These are phyloP conservation scores for Pseudozyma pruni DNA, from an alignment of 1,284 basidiomycete genomes.

Conservation along the genomic window DNA sequence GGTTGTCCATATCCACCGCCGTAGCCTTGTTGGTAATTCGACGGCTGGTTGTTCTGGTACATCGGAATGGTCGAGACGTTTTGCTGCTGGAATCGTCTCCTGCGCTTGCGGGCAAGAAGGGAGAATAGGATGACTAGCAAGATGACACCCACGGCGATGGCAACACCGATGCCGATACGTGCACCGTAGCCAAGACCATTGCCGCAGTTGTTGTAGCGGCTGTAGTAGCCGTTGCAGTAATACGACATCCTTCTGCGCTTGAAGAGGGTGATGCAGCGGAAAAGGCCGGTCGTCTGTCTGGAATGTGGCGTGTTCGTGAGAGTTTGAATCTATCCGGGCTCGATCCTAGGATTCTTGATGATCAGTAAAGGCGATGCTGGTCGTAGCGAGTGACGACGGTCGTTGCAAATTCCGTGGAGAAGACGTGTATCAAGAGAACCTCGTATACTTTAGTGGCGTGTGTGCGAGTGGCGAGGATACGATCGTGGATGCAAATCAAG, in stretches of 20 bases:
- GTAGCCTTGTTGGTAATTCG: constrained; percentile 22
- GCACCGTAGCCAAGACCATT: constrained; percentile 23
- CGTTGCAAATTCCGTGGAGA: too few relatives aligned
- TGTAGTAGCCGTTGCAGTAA: constrained; percentile 35
- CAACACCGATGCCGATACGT: constrained; percentile 41
- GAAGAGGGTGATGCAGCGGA: too few relatives aligned
- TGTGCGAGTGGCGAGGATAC: too few relatives aligned
- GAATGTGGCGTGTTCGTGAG: not conserved
- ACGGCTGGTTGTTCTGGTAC: constrained; percentile 31
- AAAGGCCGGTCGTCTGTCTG: not conserved
- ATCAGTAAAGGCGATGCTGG: not conserved
- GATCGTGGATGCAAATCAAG: not conserved
- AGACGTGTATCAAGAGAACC: too few relatives aligned
- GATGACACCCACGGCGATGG: constrained; percentile 22
- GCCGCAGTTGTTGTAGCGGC: constrained; percentile 3
- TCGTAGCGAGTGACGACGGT: not conserved
- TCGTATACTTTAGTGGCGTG: too few relatives aligned
- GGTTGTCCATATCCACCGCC: constrained; percentile 26
- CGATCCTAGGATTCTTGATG: not conserved
- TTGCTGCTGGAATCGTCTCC: constrained; percentile 26
- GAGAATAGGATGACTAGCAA: constrained; percentile 17
- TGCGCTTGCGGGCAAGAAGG: constrained; percentile 10
- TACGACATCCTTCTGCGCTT: constrained; percentile 13
- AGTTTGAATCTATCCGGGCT: too few relatives aligned
- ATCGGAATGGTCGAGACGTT: constrained; percentile 18